Base-by-base conservation (phyloP, 495 filamentous ascomycete species). In the Xylaria longipes region DNA sequence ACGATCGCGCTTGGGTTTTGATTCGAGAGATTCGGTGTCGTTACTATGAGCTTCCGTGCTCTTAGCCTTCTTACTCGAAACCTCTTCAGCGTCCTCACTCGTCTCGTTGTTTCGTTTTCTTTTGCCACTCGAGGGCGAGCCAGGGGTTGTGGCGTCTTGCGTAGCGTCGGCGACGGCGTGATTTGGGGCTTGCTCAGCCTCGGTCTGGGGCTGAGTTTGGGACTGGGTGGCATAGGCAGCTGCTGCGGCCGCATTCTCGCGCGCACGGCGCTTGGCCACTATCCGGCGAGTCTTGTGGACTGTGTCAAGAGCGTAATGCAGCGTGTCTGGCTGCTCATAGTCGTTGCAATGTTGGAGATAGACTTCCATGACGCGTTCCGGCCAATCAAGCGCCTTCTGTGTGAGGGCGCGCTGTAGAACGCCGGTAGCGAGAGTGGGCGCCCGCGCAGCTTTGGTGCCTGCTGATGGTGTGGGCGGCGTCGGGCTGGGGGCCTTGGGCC, bases 341-440 rank as follows among this genome's bases (percentile, higher is more conserved):
- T 94, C 92, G 75, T 95, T 91, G 75, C 93, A 97, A 76, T 98
- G 95, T 48, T 92, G 86, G 43, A 94, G 80, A 71, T 92, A 97
- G 25, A 91, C 88, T 72, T 94, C 92, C 79, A 97, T 85, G 50
- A 98, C 86, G 77, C 92, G 93, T 79, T 97, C 95, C 0, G 96
- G 96, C 91, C 92, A 96, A 79, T 99, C 94, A n/a, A 99, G 77
- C 35, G 87, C 87, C 31, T 84, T 83, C 69, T 90, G 85, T 71
- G 87, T 84, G 65, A 97, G 84, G 7, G 93, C 94, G 72, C 91
- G 87, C 69, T 89, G 88, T 46, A 98, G 82, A 52, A 97, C 91
- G 14, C 82, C 86, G 3, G 93, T 95, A 14, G 92, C 92, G 68
- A 87, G 84, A 45, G 85, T 84, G 5, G 93, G 93, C 5, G 82